Evolutionary conservation across 2,329 filamentous ascomycete species (phyloP), one percentile per base, ranked within the genome.

Genomic region (Dactylellina cionopaga): DNA sequence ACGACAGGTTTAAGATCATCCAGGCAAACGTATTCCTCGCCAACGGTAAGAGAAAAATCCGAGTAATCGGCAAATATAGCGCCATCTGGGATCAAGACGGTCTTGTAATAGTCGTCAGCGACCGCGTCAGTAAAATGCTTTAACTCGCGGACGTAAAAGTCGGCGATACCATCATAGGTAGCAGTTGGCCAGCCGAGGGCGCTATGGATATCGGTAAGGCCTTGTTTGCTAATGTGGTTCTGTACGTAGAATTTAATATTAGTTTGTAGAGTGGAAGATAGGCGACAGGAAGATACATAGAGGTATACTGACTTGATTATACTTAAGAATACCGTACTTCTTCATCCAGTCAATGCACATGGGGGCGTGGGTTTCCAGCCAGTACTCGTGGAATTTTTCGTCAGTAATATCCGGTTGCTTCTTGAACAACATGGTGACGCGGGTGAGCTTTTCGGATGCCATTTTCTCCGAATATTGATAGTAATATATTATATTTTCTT

Each of bases 241-340:
- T 51, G 15, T 27, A 29, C 84, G 33, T n/a, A n/a, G n/a, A n/a
- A n/a, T n/a, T n/a, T n/a, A n/a, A n/a, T n/a, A n/a, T n/a, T n/a
- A n/a, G n/a, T n/a, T n/a, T n/a, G n/a, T n/a, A n/a, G n/a, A n/a
- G n/a, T n/a, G n/a, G n/a, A n/a, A 41, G 37, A 41, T 41, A 11
- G 31, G 46, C 59, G 55, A 39, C 35, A 31, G 46, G 22, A 37
- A n/a, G 6, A 56, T 85, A 89, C 75, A 88, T 92, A 89, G 90
- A 92, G 80, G 92, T 90, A 80, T 93, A n/a, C n/a, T 90, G 85
- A 92, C 89, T 74, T 90, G 74, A 5, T 47, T 47, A 51, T 71
- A 75, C 58, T 66, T 63, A 9, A 74, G 17, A 3, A 75, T 68
- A 31, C 65, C 64, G 25, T 75, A 75, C 11, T 74, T 55, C 39